Conservation (phyloP, 208 protist species). For the Trypanosoma conorhini region DNA sequence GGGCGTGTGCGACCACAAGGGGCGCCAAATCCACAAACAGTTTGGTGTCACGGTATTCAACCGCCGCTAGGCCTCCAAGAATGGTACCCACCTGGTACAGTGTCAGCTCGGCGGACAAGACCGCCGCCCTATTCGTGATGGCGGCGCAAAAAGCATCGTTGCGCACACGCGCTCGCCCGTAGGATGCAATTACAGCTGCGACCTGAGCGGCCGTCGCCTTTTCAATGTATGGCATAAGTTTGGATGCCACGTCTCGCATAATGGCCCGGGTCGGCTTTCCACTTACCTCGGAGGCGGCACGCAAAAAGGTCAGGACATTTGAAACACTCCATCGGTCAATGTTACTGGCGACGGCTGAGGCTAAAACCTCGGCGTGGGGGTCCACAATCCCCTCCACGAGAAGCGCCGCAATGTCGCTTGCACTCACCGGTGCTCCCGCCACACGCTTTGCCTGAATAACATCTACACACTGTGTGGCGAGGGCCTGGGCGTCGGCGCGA, state of each 20-base stretch:
- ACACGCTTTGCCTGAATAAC: conserved; percentile 20
- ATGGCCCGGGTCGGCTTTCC: conserved; percentile 37
- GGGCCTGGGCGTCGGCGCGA: conserved; percentile 26
- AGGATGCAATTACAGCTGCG: conserved; percentile 54
- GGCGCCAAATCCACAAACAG: conserved; percentile 67
- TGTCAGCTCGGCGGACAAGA: conserved; percentile 38
- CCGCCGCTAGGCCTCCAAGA: conserved; percentile 56
- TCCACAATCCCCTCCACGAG: conserved; percentile 35
- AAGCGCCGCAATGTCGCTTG: conserved; percentile 30
- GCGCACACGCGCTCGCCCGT: conserved; percentile 59
- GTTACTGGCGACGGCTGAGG: conserved; percentile 22
- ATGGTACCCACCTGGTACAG: conserved; percentile 45
- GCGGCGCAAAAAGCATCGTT: conserved; percentile 74
- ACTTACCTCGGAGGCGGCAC: conserved; percentile 21
- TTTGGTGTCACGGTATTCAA: conserved; percentile 55
- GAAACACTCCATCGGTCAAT: conserved; percentile 38
- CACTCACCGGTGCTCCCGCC: conserved; percentile 18
- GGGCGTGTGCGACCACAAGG: conserved; percentile 29
- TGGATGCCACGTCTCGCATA: conserved; percentile 50
- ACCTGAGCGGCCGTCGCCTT: conserved; percentile 69
- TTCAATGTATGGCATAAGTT: conserved; percentile 45
- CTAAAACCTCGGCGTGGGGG: conserved; percentile 37
- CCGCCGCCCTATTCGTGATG: conserved; percentile 37
- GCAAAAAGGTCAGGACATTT: conserved; percentile 37
- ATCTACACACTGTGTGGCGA: conserved; percentile 23